Base-by-base conservation (phyloP, 2,329 filamentous ascomycete genomes). In the Parascedosporium putredinis region DNA sequence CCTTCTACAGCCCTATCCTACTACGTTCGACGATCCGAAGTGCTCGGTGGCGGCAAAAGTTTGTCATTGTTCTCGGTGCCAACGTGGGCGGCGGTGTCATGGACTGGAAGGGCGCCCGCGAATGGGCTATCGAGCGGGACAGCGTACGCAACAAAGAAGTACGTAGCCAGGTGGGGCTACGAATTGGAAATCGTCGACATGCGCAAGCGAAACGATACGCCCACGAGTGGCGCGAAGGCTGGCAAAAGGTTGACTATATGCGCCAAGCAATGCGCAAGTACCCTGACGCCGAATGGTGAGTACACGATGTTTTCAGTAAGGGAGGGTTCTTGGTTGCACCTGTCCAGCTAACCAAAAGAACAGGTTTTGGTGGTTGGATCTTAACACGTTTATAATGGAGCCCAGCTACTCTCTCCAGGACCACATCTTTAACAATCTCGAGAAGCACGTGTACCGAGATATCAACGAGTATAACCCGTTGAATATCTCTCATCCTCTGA, bases 191-290 rank as follows among this genome's bases (percentile, higher is more conserved):
- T 97, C 62, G 88, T 95, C 57, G 94, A 98, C 65, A 95, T 98
- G 90, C 91, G 89, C 70, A 95, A 90, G 49, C 95, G 96, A 77
- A 97, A 96, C 71, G 83, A 90, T 98, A 98, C 64, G 91, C 93
- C 24, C 93, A 98, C 68, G 93, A 98, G 68, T 98, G 93, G 93
- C 81, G 93, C 60, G 93, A 98, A 69, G 94, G 91, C 65, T 98
- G 93, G 93, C 93, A 98, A 69, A 98, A 97, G 73, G 90, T 96
- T 53, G 93, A 98, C 64, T 88, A 88, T 38, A 81, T 98, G 59
- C 82, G 91, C 53, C 86, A 88, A 53, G 83, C 85, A 42, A 83
- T 98, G 76, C 80, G 83, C 63, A 96, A 96, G 65, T 96, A 97
- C 62, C 93, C 93, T 24, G 78, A 95, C 55, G 93, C 91, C 29